Conservation (phyloP, 2,329 filamentous ascomycete species). For the Cordyceps farinosa region DNA sequence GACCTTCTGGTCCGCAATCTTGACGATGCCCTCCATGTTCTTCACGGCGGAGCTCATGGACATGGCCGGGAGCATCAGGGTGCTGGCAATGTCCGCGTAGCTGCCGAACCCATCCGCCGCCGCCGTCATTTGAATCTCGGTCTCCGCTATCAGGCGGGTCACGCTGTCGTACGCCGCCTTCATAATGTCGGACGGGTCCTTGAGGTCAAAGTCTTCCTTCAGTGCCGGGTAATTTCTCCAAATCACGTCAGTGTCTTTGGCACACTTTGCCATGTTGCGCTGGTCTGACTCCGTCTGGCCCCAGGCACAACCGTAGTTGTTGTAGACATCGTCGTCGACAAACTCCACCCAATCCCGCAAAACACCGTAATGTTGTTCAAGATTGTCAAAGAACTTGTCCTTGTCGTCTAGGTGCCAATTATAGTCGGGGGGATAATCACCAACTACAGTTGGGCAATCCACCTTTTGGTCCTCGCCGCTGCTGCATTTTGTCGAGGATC, state of each 20-base stretch:
- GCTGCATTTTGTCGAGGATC: background rate
- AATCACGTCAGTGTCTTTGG: background rate
- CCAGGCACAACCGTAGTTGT: slow-evolving; percentile 9
- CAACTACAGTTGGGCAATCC: background rate
- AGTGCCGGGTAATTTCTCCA: background rate
- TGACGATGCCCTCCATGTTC: slow-evolving; percentile 13
- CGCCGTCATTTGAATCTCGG: slow-evolving; percentile 1
- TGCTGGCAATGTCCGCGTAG: slow-evolving; percentile 1
- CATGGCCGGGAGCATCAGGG: slow-evolving; percentile 7
- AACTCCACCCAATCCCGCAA: slow-evolving; percentile 6
- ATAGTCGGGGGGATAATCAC: background rate
- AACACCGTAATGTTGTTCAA: slow-evolving; percentile 1
- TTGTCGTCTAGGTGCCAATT: slow-evolving; percentile 6
- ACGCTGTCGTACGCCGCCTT: background rate
- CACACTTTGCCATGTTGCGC: background rate
- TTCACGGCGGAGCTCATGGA: slow-evolving; percentile 9
- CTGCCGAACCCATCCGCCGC: background rate
- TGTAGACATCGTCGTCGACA: slow-evolving; percentile 6
- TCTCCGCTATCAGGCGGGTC: background rate
- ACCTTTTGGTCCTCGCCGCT: background rate
- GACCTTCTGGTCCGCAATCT: slow-evolving; percentile 51
- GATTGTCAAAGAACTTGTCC: slow-evolving; percentile 8
- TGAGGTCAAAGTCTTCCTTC: background rate
- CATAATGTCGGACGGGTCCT: slow-evolving; percentile 2
- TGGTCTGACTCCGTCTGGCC: background rate